These are phyloP conservation scores for Stenogyne calaminthoides DNA, from an alignment of 305 asterid species.

Conservation along the genomic window DNA sequence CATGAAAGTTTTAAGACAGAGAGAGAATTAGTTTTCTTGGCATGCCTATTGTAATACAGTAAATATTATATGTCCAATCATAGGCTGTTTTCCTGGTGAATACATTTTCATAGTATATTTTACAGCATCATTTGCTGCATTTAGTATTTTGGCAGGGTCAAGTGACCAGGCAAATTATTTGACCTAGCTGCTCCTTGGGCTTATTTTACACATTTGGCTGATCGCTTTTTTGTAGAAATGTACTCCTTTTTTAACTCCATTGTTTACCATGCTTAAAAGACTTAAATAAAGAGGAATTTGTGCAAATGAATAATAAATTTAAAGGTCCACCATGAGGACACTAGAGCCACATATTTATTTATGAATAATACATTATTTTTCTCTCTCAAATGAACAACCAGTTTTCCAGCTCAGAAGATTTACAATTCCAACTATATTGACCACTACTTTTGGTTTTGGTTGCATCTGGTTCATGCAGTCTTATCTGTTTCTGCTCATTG, in stretches of 20 bases:
- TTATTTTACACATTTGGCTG: conserved; percentile 3
- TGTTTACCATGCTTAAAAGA: neutral
- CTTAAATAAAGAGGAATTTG: neutral
- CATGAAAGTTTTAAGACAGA: neutral
- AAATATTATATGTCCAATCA: neutral
- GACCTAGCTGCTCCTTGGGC: neutral
- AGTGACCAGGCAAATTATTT: neutral
- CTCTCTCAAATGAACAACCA: neutral
- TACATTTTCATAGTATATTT: neutral
- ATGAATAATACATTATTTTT: neutral
- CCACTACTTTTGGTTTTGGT: conserved; percentile 2
- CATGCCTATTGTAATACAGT: neutral
- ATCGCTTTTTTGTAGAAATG: neutral
- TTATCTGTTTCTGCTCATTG: neutral
- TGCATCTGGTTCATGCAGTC: neutral
- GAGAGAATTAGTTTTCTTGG: neutral
- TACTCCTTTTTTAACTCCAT: too few relatives aligned
- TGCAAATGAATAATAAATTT: neutral
- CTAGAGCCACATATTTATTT: neutral
- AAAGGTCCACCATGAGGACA: neutral
- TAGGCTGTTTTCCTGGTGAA: neutral
- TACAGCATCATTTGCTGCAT: neutral
- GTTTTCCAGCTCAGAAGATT: neutral
- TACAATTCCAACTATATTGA: neutral
- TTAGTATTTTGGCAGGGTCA: neutral